Base-by-base conservation (phyloP, 106 monocot species). In the Acanthochlamys bracteata region DNA sequence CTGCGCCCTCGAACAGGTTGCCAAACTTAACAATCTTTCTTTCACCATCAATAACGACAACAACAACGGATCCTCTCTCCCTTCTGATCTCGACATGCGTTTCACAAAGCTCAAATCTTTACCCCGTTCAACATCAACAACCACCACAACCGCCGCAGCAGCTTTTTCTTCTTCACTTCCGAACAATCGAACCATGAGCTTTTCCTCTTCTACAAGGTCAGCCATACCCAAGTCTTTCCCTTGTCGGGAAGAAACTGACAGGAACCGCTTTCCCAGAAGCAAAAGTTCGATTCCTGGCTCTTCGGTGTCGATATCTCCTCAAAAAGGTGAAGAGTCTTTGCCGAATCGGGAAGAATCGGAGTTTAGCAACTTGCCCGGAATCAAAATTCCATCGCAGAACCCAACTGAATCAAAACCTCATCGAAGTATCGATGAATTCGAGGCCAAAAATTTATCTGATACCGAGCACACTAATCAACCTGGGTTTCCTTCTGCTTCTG, bases 21-120 rank as follows among this genome's bases (percentile, higher is more conserved):
- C 87, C 16, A 56, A 69, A 51, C 83, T 87, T 76, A 87, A 87
- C 83, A n/a, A n/a, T n/a, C n/a, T n/a, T n/a, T n/a, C n/a, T n/a
- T n/a, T n/a, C n/a, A n/a, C n/a, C n/a, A n/a, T n/a, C n/a, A n/a
- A n/a, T n/a, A 80, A 76, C 43, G 70, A 79, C 23, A 82, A 87
- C 61, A 75, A 83, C 62, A 60, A 54, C 45, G 68, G 66, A 61
- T 55, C 76, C 65, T 12, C 56, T 15, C 83, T 87, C 42, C 77
- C 87, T 14, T n/a, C 76, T 60, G 56, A 75, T 54, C 63, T 87
- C 68, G 87, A 87, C 15, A 27, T 68, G 59, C 79, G 83, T 6
- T 83, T 83, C 74, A 61, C 71, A 10, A 77, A 77, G 71, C 87
- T 87, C 77, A 83, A 83, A 24, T 80, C 87, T 17, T 74, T 87